Evolutionary conservation across 371 early-diverging fungal genomes (phyloP), one percentile per base, ranked within the genome.

Genomic region (Zychaea mexicana): DNA sequence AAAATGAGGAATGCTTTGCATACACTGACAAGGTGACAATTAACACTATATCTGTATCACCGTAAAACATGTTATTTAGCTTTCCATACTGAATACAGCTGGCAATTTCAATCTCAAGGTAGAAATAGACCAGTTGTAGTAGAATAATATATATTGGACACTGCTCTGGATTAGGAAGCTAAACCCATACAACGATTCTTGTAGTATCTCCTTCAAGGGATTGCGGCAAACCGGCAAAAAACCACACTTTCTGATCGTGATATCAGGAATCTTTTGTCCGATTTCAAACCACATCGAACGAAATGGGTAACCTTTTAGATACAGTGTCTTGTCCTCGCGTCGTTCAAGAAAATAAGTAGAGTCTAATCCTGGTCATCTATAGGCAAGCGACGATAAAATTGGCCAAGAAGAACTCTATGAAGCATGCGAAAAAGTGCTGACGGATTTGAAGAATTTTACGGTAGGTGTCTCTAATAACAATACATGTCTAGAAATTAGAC

Each of bases 361-460:
- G n/a, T n/a, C n/a, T n/a, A n/a, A 42, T 42, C 15, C 4, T 42
- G 42, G n/a, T 42, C n/a, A 8, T 33, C 19, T 57, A 39, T 70
- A 85, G 88, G 91, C 93, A 4, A 92, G 87, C 65, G 92, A 93
- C 53, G 93, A 94, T 52, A 84, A 90, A 33, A 83, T 93, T n/a
- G 95, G 94, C 0, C 98, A 96, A 75, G 97, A 94, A 52, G 91
- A 94, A 66, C 76, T 98, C 10, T 96, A 96, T 71, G 94, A 93
- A 57, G 91, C 91, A 17, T 86, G 90, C 47, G 98, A 98, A 65
- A 88, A 90, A 54, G 88, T 93, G 15, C 77, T 98, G 67, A 82
- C 78, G 12, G 94, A 94, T 64, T 80, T 98, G 15, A 92, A 91
- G 70, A 85, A 87, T 52, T 90, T 88, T 64, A 88, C 88, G 10